Evolutionary conservation across 805 yeast genomes (phyloP), one percentile per base, ranked within the genome.

Genomic region (Wickerhamiella vanderwaltii): DNA sequence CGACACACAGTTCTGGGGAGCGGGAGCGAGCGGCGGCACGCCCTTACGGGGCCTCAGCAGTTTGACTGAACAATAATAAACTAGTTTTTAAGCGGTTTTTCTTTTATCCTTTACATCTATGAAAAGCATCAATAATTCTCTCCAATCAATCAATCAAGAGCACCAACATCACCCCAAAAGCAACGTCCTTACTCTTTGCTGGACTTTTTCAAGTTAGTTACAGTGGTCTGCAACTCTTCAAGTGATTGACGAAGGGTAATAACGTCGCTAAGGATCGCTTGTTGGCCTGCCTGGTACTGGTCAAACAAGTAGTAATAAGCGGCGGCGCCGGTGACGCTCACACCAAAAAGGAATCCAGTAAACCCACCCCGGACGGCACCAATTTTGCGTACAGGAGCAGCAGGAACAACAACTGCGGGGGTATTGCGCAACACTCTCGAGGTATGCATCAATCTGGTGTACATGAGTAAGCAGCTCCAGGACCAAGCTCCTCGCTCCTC

Each of bases 321-420:
- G 6, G 74, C 81, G 43, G 71, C 71, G 2, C 93, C 87, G 13
- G 94, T 79, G 47, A 71, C 58, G 17, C 84, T 66, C 29, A 79
- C 80, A 34, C 95, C 94, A 23, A 77, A 65, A 42, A 84, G 68
- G 61, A 84, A 85, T 1, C 95, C 95, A 42, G 82, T 64, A 48
- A 84, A 65, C 4, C 68, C 64, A 31, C 51, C 56, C n/a, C 57
- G 49, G 15, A 52, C 43, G 17, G 57, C 57, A 19, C 47, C 49
- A n/a, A 47, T 35, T 18, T 37, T 38, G 22, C 47, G 47, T 13
- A 35, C 43, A 6, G 47, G 47, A 3, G 38, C 39, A 25, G 39
- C 43, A 20, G 43, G 36, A 7, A 31, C 39, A 18, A 26, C 37
- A 20, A 25, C 18, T 13, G 23, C 36, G 3, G 35, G 16, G 23